Conservation (phyloP, 352 stramenopile species). For the Phytophthora foliorum region DNA sequence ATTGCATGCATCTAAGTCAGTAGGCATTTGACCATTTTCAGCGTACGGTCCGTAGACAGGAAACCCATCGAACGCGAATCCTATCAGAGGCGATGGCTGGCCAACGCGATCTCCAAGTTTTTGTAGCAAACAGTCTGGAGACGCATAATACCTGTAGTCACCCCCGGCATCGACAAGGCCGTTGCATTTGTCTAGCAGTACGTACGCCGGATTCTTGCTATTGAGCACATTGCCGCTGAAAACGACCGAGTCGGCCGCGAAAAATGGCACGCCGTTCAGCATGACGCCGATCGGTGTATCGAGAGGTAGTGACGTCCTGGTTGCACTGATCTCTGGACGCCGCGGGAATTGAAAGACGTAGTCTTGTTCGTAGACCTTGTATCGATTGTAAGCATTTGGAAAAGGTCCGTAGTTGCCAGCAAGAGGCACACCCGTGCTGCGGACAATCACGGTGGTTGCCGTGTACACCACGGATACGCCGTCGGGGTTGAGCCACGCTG, state of each 20-base stretch:
- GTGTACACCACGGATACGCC: conserved; percentile 65
- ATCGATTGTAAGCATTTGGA: conserved; percentile 70
- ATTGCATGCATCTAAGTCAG: conserved; percentile 75
- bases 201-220: conserved; percentile 43
- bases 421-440: conserved; percentile 64
- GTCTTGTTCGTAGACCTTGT: conserved; percentile 57
- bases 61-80: conserved; percentile 82
- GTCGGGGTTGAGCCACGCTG: conserved; percentile 64
- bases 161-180: conserved; percentile 67
- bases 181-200: conserved; percentile 78
- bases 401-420: conserved; percentile 63
- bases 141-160: conserved; percentile 81
- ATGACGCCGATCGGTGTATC: conserved; percentile 73
- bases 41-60: conserved; percentile 73
- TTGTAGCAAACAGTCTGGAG: conserved; percentile 69
- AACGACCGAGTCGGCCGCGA: conserved; percentile 42
- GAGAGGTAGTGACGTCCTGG: conserved; percentile 39
- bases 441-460: conserved; percentile 58
- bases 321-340: conserved; percentile 38
- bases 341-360: conserved; percentile 75
- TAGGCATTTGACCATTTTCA: conserved; percentile 54
- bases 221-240: conserved; percentile 59
- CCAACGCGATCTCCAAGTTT: conserved; percentile 47
- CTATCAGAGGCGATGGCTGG: conserved; percentile 64
- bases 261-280: conserved; percentile 81